Conservation (phyloP, 352 stramenopile species). For the Globisporangium splendens region DNA sequence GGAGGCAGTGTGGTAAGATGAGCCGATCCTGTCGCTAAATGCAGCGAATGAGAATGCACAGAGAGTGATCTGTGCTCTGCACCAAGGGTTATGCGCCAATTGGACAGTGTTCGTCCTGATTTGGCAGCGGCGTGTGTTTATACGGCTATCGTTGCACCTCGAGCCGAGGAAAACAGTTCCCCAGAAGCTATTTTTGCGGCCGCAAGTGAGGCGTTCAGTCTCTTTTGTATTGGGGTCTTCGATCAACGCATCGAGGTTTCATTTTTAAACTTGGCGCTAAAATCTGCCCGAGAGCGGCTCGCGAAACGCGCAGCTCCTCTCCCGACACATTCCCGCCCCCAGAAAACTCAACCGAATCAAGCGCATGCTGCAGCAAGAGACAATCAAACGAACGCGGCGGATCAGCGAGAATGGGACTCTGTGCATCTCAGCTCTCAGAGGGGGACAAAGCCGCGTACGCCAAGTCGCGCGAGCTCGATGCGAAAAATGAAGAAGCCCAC, state of each 20-base stretch:
- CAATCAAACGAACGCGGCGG: not conserved
- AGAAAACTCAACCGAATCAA: constrained; percentile 4
- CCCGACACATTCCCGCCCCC: constrained; percentile 3
- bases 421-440: constrained; percentile 56
- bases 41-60: constrained; percentile 6
- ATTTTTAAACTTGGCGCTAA: constrained; percentile 59
- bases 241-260: constrained; percentile 37
- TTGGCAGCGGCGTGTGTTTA: constrained; percentile 6
- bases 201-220: not conserved
- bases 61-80: not conserved
- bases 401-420: constrained; percentile 54
- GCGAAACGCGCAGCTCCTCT: constrained; percentile 23
- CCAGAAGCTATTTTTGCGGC: constrained; percentile 18
- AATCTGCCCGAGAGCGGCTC: constrained; percentile 28
- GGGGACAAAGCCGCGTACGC: constrained; percentile 56
- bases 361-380: not conserved
- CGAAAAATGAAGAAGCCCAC: constrained; percentile 77
- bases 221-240: constrained; percentile 4
- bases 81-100: constrained; percentile 4
- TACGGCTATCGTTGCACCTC: constrained; percentile 6
- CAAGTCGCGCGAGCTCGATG: constrained; percentile 75
- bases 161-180: not conserved
- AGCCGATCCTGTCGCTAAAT: not conserved
- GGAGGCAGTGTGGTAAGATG: not conserved
- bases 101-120: constrained; percentile 2